Evolutionary conservation across 2,329 filamentous ascomycete species (phyloP).

Genomic region (Beauveria varroae): DNA sequence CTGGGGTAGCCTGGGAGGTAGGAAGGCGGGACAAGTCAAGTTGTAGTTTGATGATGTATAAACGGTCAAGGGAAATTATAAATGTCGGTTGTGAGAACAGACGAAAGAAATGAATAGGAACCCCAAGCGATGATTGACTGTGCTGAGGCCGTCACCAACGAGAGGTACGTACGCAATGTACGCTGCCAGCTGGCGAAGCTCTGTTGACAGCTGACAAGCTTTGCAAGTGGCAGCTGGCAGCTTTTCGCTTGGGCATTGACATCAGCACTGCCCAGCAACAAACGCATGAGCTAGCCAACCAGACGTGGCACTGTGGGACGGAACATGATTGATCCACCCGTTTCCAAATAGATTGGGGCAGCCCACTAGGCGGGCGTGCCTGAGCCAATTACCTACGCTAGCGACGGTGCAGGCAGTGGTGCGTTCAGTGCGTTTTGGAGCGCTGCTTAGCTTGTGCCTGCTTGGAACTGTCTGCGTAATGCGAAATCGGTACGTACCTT

Average conservation of each 20-base stretch:
- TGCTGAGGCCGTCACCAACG: background rate
- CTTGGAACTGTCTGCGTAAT: background rate
- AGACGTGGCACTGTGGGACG: background rate
- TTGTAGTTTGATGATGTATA: too few species aligned
- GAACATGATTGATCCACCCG: conserved; percentile 11
- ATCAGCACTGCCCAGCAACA: background rate
- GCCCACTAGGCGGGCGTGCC: background rate
- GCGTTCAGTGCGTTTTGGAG: background rate
- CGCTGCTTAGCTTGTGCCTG: background rate
- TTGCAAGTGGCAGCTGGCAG: background rate
- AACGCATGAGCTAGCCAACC: conserved; percentile 4
- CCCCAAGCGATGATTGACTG: background rate
- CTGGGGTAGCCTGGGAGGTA: too few species aligned
- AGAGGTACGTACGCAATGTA: background rate
- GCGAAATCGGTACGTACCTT: background rate
- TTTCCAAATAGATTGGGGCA: conserved; percentile 9
- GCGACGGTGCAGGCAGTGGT: background rate
- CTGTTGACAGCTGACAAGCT: background rate
- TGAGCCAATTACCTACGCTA: conserved; percentile 9
- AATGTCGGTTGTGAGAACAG: too few species aligned
- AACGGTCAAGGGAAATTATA: too few species aligned
- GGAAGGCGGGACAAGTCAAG: too few species aligned
- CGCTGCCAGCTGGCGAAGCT: background rate
- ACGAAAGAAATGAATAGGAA: too few species aligned
- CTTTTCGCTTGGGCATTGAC: background rate